Conservation (phyloP, 371 early-diverging fungal species). For the Encephalitozoon intestinalis region DNA sequence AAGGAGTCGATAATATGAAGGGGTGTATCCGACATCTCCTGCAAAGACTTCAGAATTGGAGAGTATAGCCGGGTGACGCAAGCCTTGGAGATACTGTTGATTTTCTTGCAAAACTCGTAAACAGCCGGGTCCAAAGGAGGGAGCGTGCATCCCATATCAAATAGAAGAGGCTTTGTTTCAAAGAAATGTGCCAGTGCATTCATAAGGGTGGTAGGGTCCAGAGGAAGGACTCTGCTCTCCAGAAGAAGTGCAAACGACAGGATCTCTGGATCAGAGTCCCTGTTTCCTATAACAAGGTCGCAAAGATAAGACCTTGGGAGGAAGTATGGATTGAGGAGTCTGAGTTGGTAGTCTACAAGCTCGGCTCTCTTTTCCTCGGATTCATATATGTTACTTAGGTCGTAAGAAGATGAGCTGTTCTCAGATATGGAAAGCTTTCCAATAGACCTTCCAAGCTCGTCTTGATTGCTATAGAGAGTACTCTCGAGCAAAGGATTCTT, state of each 20-base stretch:
- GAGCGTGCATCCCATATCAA: background rate
- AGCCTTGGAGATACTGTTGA: background rate
- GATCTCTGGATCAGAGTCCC: constrained; percentile 34
- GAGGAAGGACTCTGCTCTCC: constrained; percentile 9
- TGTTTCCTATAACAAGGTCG: constrained; percentile 41
- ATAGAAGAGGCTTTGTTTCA: constrained; percentile 29
- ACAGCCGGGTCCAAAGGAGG: background rate
- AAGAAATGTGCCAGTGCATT: constrained; percentile 40
- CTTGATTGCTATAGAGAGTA: background rate
- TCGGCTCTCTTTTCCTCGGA: background rate
- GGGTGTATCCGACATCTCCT: background rate
- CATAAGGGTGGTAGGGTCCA: constrained; percentile 26
- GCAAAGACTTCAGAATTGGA: background rate
- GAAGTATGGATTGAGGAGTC: background rate
- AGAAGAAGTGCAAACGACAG: constrained; percentile 40
- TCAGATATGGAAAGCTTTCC: background rate
- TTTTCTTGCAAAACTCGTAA: background rate
- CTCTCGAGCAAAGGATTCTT: constrained; percentile 28
- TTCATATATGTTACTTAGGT: constrained; percentile 5
- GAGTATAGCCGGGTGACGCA: background rate
- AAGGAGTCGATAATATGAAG: constrained; percentile 25
- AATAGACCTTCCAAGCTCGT: background rate
- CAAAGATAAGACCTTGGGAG: constrained; percentile 18
- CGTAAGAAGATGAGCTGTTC: background rate
- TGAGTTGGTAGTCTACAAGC: constrained; percentile 30